Conservation (phyloP, 2,329 filamentous ascomycete species). For the Periconia sp. region DNA sequence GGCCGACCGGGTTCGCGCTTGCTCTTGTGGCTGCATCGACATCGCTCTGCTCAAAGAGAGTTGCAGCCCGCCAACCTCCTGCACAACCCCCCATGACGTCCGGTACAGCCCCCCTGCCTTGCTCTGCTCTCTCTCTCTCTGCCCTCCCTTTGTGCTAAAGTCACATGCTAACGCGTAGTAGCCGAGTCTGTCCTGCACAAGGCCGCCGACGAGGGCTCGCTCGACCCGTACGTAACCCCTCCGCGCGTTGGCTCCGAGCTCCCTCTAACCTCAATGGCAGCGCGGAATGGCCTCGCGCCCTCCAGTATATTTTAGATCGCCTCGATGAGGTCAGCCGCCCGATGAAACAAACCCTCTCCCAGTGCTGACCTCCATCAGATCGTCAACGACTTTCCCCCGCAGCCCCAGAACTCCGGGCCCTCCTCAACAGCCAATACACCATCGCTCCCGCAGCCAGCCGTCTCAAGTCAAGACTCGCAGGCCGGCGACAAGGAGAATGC, state of each 20-base stretch:
- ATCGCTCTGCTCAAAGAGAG: neutral
- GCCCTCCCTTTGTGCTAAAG: neutral
- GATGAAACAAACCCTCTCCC: neutral
- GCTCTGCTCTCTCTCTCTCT: neutral
- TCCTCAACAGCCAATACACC: constrained; percentile 46
- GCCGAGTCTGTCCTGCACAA: constrained; percentile 60
- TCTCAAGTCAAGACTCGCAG: constrained; percentile 55
- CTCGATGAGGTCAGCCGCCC: constrained; percentile 65
- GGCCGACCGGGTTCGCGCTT: no score
- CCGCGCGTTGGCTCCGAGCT: no score
- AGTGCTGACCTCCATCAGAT: constrained; percentile 61
- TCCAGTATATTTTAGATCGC: constrained; percentile 69
- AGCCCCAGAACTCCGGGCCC: constrained; percentile 44
- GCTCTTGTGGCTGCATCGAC: no score
- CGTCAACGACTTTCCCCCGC: constrained; percentile 76
- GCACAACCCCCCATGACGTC: constrained; percentile 16
- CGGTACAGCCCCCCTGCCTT: constrained; percentile 3
- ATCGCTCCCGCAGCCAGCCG: constrained; percentile 20
- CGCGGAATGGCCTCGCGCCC: constrained; percentile 71
- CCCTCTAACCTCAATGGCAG: constrained; percentile 55
- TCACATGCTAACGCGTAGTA: constrained; percentile 27
- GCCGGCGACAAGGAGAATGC: constrained; percentile 74
- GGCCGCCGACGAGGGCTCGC: constrained; percentile 63
- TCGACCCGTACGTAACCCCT: constrained; percentile 61
- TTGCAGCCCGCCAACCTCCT: constrained; percentile 1